These are phyloP conservation scores for Monoraphidium neglectum DNA, from an alignment of 139 green algal genomes.

Conservation along the genomic window DNA sequence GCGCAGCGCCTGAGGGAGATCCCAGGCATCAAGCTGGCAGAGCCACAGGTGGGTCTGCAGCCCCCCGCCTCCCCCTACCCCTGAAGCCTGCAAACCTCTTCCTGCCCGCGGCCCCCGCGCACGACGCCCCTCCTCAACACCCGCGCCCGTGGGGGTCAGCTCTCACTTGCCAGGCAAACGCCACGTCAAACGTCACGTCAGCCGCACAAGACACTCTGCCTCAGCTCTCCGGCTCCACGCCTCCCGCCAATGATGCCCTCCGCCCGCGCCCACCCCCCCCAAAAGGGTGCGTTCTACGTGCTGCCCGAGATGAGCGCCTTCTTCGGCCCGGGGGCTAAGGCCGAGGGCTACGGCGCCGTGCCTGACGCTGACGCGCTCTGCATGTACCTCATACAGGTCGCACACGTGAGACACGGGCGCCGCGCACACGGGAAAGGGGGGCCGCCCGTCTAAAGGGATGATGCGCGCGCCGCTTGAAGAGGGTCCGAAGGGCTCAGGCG, in stretches of 20 bases:
- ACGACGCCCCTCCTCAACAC: too few relatives aligned
- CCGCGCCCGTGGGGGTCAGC: too few relatives aligned
- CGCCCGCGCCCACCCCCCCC: slow-evolving; percentile 47
- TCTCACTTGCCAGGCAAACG: too few relatives aligned
- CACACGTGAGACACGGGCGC: slow-evolving; percentile 49
- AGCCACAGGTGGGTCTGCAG: slow-evolving; percentile 49
- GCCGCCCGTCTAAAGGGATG: not conserved
- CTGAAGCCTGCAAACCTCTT: too few relatives aligned
- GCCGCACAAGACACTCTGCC: too few relatives aligned
- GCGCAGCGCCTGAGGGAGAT: slow-evolving; percentile 76
- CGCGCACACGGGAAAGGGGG: not conserved
- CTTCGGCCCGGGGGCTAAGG: slow-evolving; percentile 63
- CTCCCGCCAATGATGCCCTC: too few relatives aligned
- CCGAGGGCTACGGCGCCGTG: slow-evolving; percentile 72
- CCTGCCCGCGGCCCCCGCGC: too few relatives aligned
- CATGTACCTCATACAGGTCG: slow-evolving; percentile 73
- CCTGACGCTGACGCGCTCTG: slow-evolving; percentile 87
- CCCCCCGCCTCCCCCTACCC: too few relatives aligned
- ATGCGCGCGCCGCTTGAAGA: too few relatives aligned
- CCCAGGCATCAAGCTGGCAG: slow-evolving; percentile 67
- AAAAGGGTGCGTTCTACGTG: slow-evolving; percentile 94
- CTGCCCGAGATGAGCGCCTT: slow-evolving; percentile 87
- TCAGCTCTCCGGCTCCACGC: too few relatives aligned
- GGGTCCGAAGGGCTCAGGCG: too few relatives aligned
- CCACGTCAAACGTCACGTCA: too few relatives aligned